phyloP scores from a whole-genome alignment of 2,329 filamentous ascomycete genomes.

The Thelonectria blattea region DNA sequence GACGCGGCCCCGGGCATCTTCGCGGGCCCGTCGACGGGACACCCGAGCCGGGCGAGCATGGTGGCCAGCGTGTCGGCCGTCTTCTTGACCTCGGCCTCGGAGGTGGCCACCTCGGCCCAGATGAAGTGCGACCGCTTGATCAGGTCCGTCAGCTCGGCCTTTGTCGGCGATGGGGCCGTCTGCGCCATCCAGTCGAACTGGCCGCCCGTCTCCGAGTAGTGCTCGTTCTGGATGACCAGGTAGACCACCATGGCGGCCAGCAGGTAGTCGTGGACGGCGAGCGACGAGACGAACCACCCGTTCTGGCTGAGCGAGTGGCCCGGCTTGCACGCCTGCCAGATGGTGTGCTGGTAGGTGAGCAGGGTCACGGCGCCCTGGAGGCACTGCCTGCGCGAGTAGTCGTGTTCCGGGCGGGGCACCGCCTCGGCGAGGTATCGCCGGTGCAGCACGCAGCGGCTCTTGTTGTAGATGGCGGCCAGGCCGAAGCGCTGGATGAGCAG shows the following conservation, averaged over 20 bases:
- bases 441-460: conserved; percentile 62
- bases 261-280: conserved; percentile 66
- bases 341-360: conserved; percentile 53
- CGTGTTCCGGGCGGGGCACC: conserved; percentile 51
- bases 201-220: conserved; percentile 46
- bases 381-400: conserved; percentile 58
- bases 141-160: conserved; percentile 47
- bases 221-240: conserved; percentile 54
- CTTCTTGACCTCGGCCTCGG: conserved; percentile 50
- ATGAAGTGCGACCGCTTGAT: conserved; percentile 52
- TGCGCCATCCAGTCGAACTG: conserved; percentile 45
- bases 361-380: conserved; percentile 56
- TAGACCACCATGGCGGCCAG: conserved; percentile 67
- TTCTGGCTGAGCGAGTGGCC: conserved; percentile 59
- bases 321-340: conserved; percentile 57
- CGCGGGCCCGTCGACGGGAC: conserved; percentile 33
- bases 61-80: conserved; percentile 53
- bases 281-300: conserved; percentile 62
- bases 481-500: conserved; percentile 60
- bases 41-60: conserved; percentile 52
- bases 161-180: conserved; percentile 42
- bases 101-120: conserved; percentile 50
- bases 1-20: conserved; percentile 1
- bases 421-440: conserved; percentile 57
- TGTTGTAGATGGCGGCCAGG: conserved; percentile 59